A percentile compares a stretch with the other conserved stretches of the same genome.
These are phyloP conservation scores for Rutstroemia sydowiana DNA, from an alignment of 2,329 filamentous ascomycete species.

Conservation along the genomic window DNA sequence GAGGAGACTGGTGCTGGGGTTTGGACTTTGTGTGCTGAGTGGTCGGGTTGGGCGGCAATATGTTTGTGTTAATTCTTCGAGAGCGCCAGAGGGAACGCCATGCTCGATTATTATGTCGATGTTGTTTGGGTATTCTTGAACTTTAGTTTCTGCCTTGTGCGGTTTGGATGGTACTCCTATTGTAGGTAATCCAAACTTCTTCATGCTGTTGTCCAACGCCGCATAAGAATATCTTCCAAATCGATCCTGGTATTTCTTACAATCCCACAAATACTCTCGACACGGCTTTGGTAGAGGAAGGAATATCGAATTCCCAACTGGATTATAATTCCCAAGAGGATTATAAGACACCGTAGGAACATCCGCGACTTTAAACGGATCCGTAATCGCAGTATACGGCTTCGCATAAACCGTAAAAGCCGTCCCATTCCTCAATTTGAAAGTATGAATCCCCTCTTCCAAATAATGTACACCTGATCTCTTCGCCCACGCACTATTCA, in stretches of 20 bases:
- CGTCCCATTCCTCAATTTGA: constrained; percentile 26
- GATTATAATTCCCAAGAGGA: no score
- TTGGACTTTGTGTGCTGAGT: no score
- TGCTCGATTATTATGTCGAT: constrained; percentile 54
- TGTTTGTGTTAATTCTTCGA: constrained; percentile 39
- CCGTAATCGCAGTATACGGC: constrained; percentile 24
- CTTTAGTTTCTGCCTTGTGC: constrained; percentile 32
- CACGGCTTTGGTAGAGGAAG: no score
- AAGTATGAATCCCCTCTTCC: constrained; percentile 27
- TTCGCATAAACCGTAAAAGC: constrained; percentile 29
- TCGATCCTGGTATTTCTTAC: no score
- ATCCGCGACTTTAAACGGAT: constrained; percentile 25
- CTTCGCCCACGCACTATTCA: constrained; percentile 21
- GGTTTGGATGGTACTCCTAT: constrained; percentile 13
- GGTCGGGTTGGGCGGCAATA: no score
- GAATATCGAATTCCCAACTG: no score
- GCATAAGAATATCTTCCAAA: no score
- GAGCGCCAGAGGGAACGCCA: constrained; percentile 44
- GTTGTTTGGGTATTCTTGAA: constrained; percentile 31
- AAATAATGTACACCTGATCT: constrained; percentile 27
- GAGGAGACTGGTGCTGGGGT: no score
- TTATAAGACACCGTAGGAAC: no score
- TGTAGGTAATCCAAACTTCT: constrained; percentile 12
- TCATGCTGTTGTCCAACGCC: constrained; percentile 24
- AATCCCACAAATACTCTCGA: no score